Evolutionary conservation across 352 stramenopile genomes (phyloP).

Genomic region (Peronospora destructor): DNA sequence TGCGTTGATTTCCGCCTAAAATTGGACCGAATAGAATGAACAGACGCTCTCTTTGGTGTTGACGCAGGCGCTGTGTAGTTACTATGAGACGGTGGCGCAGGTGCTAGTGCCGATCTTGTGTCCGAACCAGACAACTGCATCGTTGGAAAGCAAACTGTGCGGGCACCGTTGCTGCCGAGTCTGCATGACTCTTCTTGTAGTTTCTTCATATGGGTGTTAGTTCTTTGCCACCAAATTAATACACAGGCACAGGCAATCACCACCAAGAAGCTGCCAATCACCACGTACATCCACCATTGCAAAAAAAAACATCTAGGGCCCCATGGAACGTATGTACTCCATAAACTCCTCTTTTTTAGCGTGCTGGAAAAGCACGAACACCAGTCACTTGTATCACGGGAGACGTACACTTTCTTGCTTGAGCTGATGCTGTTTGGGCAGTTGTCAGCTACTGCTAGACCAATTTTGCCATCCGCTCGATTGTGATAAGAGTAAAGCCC

Average conservation of each 20-base stretch:
- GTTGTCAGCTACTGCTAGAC: slow-evolving; percentile 65
- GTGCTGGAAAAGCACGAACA: slow-evolving; percentile 65
- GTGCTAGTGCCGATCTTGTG: slow-evolving; percentile 22
- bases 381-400: slow-evolving; percentile 42
- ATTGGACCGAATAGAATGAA: slow-evolving; percentile 4
- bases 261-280: slow-evolving; percentile 50
- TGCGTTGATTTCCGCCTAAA: slow-evolving; percentile 13
- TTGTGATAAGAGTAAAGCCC: slow-evolving; percentile 75
- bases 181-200: slow-evolving; percentile 24
- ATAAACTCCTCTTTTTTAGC: slow-evolving; percentile 48
- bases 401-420: slow-evolving; percentile 60
- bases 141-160: slow-evolving; percentile 25
- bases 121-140: slow-evolving; percentile 21
- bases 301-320: slow-evolving; percentile 70
- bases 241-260: slow-evolving; percentile 51
- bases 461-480: slow-evolving; percentile 50
- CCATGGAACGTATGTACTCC: slow-evolving; percentile 56
- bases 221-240: slow-evolving; percentile 56
- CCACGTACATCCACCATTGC: slow-evolving; percentile 83
- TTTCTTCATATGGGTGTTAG: slow-evolving; percentile 37
- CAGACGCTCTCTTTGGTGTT: slow-evolving; percentile 19
- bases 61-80: slow-evolving; percentile 15
- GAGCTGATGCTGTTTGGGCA: slow-evolving; percentile 70
- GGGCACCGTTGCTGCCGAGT: slow-evolving; percentile 8
- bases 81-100: slow-evolving; percentile 12